phyloP scores from a whole-genome alignment of 768 basidiomycete genomes.

The Serendipita vermifera region DNA sequence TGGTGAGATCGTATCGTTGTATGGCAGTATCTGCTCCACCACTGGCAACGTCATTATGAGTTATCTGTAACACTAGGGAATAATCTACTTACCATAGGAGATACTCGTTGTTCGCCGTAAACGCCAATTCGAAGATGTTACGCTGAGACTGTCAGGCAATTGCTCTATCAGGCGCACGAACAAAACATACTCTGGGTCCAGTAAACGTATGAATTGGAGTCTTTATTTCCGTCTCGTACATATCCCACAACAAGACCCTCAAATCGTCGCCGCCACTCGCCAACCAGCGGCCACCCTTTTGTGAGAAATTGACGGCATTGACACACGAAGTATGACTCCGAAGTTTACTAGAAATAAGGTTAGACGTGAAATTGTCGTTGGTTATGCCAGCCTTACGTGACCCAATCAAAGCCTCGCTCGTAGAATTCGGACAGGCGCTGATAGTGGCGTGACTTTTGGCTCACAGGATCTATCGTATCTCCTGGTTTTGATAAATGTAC shows the following conservation, averaged over 20 bases:
- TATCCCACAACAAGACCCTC: conserved; percentile 49
- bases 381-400: too few species aligned
- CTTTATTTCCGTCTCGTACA: conserved; percentile 43
- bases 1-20: conserved; percentile 10
- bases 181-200: conserved; percentile 33
- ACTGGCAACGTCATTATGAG: not conserved
- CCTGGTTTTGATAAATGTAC: too few species aligned
- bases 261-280: conserved; percentile 60
- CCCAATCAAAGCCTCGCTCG: too few species aligned
- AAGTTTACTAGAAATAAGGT: conserved; percentile 26
- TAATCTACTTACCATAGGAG: conserved; percentile 54
- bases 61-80: not conserved
- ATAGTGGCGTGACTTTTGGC: too few species aligned
- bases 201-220: conserved; percentile 30
- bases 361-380: too few species aligned
- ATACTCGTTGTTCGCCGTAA: conserved; percentile 52
- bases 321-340: conserved; percentile 48
- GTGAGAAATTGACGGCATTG: conserved; percentile 49
- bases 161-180: not conserved
- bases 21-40: conserved; percentile 10
- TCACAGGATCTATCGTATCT: too few species aligned
- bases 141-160: conserved; percentile 29
- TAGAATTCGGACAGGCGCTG: too few species aligned
- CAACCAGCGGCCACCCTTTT: conserved; percentile 45
- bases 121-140: conserved; percentile 58